These are phyloP conservation scores for Coffea eugenioides DNA, from an alignment of 257 asterid species.

Conservation along the genomic window DNA sequence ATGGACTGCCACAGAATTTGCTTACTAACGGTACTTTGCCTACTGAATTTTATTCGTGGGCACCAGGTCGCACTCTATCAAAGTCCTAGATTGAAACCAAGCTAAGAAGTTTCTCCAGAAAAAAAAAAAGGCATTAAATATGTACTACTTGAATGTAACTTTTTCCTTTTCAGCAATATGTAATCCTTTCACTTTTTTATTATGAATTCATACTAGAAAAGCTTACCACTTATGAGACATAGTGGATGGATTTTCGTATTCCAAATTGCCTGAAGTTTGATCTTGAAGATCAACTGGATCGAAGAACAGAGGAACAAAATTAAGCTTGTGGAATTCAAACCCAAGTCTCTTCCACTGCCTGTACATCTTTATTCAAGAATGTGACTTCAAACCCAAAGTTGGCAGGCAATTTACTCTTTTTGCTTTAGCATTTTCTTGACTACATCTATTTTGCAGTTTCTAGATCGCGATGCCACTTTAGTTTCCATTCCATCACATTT, in stretches of 20 bases:
- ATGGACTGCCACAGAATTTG: constrained; percentile 65
- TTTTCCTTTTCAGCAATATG: background rate
- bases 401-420: background rate
- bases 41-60: constrained; percentile 56
- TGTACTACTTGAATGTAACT: background rate
- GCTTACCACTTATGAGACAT: background rate
- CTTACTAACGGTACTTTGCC: constrained; percentile 51
- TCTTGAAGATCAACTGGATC: background rate
- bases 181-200: background rate
- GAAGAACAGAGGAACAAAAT: background rate
- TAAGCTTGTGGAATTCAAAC: background rate
- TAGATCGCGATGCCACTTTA: no score
- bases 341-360: background rate
- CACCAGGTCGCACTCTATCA: constrained; percentile 41
- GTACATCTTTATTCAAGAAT: no score
- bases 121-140: background rate
- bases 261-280: background rate
- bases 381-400: no score
- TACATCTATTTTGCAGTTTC: no score
- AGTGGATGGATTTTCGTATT: background rate
- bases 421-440: background rate
- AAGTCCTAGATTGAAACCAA: constrained; percentile 31
- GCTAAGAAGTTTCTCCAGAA: background rate
- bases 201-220: background rate
- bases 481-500: no score